phyloP scores from a whole-genome alignment of 2,329 filamentous ascomycete genomes.

The Fusarium liriodendri region DNA sequence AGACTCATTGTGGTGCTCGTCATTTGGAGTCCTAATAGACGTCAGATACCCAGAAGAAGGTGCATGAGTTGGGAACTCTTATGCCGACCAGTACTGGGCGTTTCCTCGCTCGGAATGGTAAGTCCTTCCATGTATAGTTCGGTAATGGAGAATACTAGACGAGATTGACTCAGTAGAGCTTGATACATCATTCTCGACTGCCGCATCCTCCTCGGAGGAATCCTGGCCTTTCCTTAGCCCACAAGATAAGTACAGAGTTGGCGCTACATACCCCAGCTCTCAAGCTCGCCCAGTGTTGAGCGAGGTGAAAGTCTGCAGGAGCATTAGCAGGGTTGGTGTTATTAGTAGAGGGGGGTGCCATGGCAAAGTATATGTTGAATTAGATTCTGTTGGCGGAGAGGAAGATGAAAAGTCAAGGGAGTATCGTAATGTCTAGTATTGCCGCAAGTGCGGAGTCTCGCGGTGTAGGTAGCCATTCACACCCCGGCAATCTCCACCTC shows the following conservation, averaged over 20 bases:
- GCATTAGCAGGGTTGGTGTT: not conserved
- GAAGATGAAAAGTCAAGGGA: not conserved
- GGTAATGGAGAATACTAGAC: not conserved
- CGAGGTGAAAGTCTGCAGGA: conserved; percentile 1
- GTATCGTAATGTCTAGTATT: not conserved
- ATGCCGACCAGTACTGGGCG: not conserved
- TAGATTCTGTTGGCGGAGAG: not conserved
- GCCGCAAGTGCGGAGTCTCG: not conserved
- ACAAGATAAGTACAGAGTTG: not conserved
- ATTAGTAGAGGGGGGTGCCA: not conserved
- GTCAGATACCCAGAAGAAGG: too few relatives aligned
- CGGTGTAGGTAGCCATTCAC: not conserved
- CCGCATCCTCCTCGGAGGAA: accelerated
- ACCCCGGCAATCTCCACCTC: not conserved
- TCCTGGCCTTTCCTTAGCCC: not conserved
- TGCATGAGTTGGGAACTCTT: too few relatives aligned
- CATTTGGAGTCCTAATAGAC: not conserved
- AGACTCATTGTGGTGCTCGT: conserved; percentile 13
- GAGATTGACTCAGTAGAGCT: conserved; percentile 10
- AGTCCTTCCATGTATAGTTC: conserved; percentile 7
- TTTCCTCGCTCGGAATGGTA: conserved; percentile 5
- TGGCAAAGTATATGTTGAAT: not conserved
- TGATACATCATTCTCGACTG: not conserved
- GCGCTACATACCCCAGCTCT: not conserved
- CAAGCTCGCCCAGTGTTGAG: conserved; percentile 12